phyloP scores from a whole-genome alignment of 306 rosid species.

The Ammopiptanthus mongolicus region DNA sequence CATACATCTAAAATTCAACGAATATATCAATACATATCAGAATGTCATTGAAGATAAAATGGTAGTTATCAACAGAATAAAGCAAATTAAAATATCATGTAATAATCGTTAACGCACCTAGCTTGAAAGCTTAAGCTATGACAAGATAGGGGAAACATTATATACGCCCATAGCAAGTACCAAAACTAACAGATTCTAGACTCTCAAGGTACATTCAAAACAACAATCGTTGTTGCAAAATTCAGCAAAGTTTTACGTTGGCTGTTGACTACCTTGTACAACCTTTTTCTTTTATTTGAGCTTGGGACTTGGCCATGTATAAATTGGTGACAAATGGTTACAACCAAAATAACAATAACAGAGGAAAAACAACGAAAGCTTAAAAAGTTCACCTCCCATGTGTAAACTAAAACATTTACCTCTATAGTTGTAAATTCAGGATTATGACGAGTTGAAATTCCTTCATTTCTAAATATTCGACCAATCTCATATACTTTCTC shows the following conservation, averaged over 20 bases:
- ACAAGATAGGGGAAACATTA: background rate
- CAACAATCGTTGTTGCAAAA: background rate
- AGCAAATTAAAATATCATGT: slow-evolving; percentile 6
- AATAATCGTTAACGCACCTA: background rate
- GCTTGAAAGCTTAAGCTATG: background rate
- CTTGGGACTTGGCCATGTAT: background rate
- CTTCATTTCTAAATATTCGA: slow-evolving; percentile 95
- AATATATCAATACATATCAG: slow-evolving; percentile 45
- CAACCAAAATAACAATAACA: slow-evolving; percentile 3
- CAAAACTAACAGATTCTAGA: background rate
- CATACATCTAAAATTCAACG: slow-evolving; percentile 75
- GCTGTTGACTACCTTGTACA: background rate
- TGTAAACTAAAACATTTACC: slow-evolving; percentile 40
- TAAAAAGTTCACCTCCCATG: background rate
- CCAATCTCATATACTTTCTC: slow-evolving; percentile 97
- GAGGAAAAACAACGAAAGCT: slow-evolving; percentile 1
- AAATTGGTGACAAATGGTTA: background rate
- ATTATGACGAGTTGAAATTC: slow-evolving; percentile 96
- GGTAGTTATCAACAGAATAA: background rate
- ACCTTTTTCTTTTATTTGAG: background rate
- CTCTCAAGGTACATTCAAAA: slow-evolving; percentile 3
- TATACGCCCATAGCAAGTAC: background rate
- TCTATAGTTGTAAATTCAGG: slow-evolving; percentile 98
- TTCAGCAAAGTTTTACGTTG: background rate
- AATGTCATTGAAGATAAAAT: slow-evolving; percentile 22